phyloP scores from a whole-genome alignment of 1,139 yeast species.

The Lodderomyces metapsilosis region DNA sequence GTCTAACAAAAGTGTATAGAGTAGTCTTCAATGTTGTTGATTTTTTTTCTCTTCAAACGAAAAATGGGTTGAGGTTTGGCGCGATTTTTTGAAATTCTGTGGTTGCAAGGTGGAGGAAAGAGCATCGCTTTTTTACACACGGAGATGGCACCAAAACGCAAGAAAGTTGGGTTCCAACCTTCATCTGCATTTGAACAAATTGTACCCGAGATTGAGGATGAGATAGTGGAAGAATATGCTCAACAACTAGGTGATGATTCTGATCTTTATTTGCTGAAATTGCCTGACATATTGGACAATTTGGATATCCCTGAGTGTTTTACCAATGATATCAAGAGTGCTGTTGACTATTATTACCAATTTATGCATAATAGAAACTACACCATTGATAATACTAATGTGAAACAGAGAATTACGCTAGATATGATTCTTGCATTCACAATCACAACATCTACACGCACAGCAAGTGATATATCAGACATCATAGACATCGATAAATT shows the following conservation, averaged over 20 bases:
- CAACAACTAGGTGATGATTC: conserved; percentile 13
- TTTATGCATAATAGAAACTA: conserved; percentile 16
- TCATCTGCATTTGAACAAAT: conserved; percentile 11
- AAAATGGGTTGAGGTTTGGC: neutral
- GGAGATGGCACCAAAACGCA: conserved; percentile 11
- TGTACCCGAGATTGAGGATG: conserved; percentile 26
- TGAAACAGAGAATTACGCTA: conserved; percentile 24
- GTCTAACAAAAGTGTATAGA: neutral
- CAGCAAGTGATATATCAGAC: conserved; percentile 29
- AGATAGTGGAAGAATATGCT: conserved; percentile 29
- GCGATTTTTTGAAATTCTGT: no score
- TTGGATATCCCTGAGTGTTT: conserved; percentile 35
- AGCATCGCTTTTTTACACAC: no score
- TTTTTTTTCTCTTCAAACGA: neutral
- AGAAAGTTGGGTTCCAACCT: conserved; percentile 7
- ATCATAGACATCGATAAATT: conserved; percentile 44
- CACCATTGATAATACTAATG: conserved; percentile 8
- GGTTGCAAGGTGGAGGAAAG: no score
- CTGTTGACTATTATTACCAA: conserved; percentile 38
- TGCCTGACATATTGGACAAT: conserved; percentile 24
- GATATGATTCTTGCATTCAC: conserved; percentile 33
- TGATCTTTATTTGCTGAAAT: conserved; percentile 30
- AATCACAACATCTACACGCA: conserved; percentile 19
- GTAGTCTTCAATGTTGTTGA: neutral
- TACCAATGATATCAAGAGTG: conserved; percentile 29